These are phyloP conservation scores for Verticillium longisporum DNA, from an alignment of 2,329 filamentous ascomycete genomes.

Conservation along the genomic window DNA sequence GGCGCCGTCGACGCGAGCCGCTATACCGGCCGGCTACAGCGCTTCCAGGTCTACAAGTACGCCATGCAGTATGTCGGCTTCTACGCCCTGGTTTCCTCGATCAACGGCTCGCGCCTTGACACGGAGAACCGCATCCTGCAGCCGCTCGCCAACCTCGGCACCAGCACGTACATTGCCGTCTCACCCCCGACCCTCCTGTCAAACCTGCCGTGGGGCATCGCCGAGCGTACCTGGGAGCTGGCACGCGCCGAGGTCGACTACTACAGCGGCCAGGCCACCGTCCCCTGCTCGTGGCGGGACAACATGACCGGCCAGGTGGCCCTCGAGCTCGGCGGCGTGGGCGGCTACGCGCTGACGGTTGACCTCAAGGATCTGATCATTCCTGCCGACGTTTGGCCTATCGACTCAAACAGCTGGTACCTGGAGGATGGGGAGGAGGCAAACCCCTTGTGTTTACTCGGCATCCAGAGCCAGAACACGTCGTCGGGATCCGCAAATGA, in stretches of 20 bases:
- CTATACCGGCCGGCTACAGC: slow-evolving; percentile 15
- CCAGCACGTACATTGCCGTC: not conserved
- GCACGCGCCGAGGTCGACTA: slow-evolving; percentile 17
- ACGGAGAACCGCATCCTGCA: not conserved
- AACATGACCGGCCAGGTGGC: slow-evolving; percentile 14
- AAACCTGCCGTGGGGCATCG: slow-evolving; percentile 16
- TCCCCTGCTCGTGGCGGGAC: slow-evolving; percentile 18
- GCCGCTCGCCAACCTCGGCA: not conserved
- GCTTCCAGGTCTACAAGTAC: not conserved
- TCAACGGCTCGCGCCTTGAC: slow-evolving; percentile 3
- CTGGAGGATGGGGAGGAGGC: not conserved
- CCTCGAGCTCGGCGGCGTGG: slow-evolving; percentile 17
- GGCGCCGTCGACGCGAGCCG: slow-evolving; percentile 9
- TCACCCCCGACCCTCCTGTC: slow-evolving; percentile 2
- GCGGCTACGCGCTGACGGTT: slow-evolving; percentile 18
- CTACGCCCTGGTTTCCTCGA: slow-evolving; percentile 1
- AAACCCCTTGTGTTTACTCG: slow-evolving; percentile 18
- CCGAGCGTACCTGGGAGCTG: slow-evolving; percentile 17
- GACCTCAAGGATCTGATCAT: slow-evolving; percentile 21
- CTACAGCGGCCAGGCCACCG: slow-evolving; percentile 5
- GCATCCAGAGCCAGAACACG: slow-evolving; percentile 18
- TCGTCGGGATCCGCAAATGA: not conserved
- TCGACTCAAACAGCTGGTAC: not conserved
- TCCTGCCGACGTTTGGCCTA: slow-evolving; percentile 4
- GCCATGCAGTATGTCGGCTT: not conserved